A percentile compares a stretch with the other conserved stretches of the same genome.
phyloP scores from a whole-genome alignment of 129 eudicot genomes.

The Helianthus annuus region HanXRQr2.0-SUNRISE NC_035441.2:106922011-106922510 shows the following conservation, averaged over 20 bases:
- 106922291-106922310: slow-evolving; percentile 37
- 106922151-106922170: no score
- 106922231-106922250: background rate
- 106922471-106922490: slow-evolving; percentile 28
- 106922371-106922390: slow-evolving; percentile 42
- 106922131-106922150: no score
- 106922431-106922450: slow-evolving; percentile 13
- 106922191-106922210: no score
- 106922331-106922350: slow-evolving; percentile 36
- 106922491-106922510: slow-evolving; percentile 38
- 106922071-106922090: background rate
- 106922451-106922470: slow-evolving; percentile 12
- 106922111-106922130: no score
- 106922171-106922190: no score
- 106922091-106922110: background rate
- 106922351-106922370: slow-evolving; percentile 34
- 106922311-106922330: slow-evolving; percentile 43
- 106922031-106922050: no score
- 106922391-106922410: slow-evolving; percentile 39
- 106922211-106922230: no score
- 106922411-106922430: slow-evolving; percentile 43
- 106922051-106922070: no score
- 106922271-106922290: background rate
- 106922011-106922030: no score
- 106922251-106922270: slow-evolving; percentile 19